Evolutionary conservation across 768 basidiomycete species (phyloP), one percentile per base, ranked within the genome.

Genomic region (Fomitopsis serialis): DNA sequence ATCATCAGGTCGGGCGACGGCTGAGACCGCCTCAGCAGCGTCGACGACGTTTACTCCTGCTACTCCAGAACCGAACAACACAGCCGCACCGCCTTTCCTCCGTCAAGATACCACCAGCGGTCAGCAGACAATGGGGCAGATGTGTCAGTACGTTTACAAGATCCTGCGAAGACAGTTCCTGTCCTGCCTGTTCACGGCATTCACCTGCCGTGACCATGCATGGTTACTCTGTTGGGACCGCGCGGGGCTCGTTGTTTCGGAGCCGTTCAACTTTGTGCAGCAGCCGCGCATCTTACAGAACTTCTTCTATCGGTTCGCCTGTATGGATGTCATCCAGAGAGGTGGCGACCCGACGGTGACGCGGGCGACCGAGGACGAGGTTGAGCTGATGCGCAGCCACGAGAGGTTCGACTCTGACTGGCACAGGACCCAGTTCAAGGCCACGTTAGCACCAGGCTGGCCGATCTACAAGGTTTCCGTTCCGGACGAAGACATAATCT

Each of bases 151-250:
- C 22, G 42, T 44, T 2, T 19, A 23, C 12, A 52, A 53, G n/a
- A 32, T 48, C 21, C 29, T 7, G 5, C 15, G 3, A 12, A 19
- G 45, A 15, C 52, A 53, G 29, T 32, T 34, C 13, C 52, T 42
- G 17, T n/a, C 23, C 10, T 45, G 19, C 45, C 36, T 40, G 32
- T 53, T 45, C 32, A 45, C 36, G 3, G 32, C 45, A 12, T 15
- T 27, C 15, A 3, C 45, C n/a, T 21, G 22, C 17, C 40, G 52
- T 10, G 15, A 17, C 21, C 25, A 5, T 22, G 52, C 44, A 1
- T 32, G 52, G 1, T 27, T 50, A 1, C 19, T 55, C 22, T 49
- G 54, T 9, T 55, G 54, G 54, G 54, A 55, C 19, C 27, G 54
- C 8, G 32, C 49, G 4, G 54, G 54, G 2, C 36, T 32, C 2